Evolutionary conservation across 2,329 filamentous ascomycete genomes (phyloP).

Genomic region (Penicillium sp.): DNA sequence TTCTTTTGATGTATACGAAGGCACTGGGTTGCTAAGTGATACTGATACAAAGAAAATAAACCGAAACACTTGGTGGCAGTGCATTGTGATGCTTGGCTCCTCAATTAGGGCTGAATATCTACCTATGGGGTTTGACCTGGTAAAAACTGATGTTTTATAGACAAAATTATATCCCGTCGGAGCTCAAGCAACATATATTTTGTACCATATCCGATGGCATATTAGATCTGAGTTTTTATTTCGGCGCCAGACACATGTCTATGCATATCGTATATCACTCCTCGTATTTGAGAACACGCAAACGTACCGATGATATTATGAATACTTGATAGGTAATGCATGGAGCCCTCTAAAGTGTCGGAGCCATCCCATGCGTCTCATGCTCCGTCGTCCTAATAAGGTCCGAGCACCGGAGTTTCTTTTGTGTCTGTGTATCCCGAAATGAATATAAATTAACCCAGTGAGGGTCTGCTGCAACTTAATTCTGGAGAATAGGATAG

Average conservation of each 20-base stretch:
- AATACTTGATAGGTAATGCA: not conserved
- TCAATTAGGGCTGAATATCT: not conserved
- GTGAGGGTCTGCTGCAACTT: not conserved
- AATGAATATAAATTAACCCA: not conserved
- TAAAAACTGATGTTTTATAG: not conserved
- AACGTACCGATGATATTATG: not conserved
- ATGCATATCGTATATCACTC: not conserved
- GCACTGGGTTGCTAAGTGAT: not conserved
- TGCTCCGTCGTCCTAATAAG: not conserved
- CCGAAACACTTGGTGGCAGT: not conserved
- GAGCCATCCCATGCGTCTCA: not conserved
- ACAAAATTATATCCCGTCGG: not conserved
- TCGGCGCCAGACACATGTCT: not conserved
- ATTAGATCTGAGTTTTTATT: not conserved
- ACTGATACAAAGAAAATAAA: not conserved
- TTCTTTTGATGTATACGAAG: not conserved
- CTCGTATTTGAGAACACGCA: not conserved
- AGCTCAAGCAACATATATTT: not conserved
- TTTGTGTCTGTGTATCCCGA: conserved; percentile 1
- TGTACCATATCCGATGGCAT: not conserved
- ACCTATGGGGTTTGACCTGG: too few relatives aligned
- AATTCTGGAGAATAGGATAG: not conserved
- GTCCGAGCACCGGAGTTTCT: conserved; percentile 2
- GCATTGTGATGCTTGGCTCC: not conserved
- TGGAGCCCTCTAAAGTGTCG: not conserved